Conservation (phyloP, 352 stramenopile species). For the Elongisporangium anandrum region DNA sequence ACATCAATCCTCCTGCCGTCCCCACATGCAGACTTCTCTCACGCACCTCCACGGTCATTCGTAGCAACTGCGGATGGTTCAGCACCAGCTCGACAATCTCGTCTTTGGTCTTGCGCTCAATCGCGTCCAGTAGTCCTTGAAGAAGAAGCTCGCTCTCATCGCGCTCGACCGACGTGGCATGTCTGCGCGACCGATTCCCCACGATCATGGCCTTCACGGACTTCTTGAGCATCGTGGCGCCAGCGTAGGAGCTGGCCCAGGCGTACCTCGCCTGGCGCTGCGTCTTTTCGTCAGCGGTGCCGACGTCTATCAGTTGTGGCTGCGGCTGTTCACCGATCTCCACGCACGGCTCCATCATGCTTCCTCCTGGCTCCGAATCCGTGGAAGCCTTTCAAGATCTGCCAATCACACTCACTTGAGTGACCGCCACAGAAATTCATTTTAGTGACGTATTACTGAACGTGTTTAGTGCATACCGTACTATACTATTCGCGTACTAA, state of each 20-base stretch:
- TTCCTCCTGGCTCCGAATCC: constrained; percentile 7
- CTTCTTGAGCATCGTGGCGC: constrained; percentile 24
- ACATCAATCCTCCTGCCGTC: not conserved
- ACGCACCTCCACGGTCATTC: constrained; percentile 20
- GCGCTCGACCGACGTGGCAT: constrained; percentile 5
- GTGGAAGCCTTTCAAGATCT: constrained; percentile 28
- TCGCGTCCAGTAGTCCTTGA: constrained; percentile 23
- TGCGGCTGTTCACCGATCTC: constrained; percentile 3
- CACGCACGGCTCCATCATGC: constrained; percentile 11
- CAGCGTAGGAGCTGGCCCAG: constrained; percentile 30
- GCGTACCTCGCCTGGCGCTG: not conserved
- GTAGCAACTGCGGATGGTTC: constrained; percentile 27
- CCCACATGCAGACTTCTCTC: not conserved
- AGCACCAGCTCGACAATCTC: constrained; percentile 34
- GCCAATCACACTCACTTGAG: not conserved
- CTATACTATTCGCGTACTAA: no score
- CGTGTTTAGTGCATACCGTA: not conserved
- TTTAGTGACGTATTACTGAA: constrained; percentile 17
- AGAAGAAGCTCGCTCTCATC: constrained; percentile 19
- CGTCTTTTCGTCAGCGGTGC: not conserved
- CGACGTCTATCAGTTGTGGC: not conserved
- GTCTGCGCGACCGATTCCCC: constrained; percentile 8
- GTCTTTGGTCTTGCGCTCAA: constrained; percentile 41
- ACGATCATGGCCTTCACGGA: constrained; percentile 58
- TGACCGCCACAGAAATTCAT: no score